Evolutionary conservation across 768 basidiomycete genomes (phyloP), one percentile per base, ranked within the genome.

Genomic region (Phylloporus sp.): DNA sequence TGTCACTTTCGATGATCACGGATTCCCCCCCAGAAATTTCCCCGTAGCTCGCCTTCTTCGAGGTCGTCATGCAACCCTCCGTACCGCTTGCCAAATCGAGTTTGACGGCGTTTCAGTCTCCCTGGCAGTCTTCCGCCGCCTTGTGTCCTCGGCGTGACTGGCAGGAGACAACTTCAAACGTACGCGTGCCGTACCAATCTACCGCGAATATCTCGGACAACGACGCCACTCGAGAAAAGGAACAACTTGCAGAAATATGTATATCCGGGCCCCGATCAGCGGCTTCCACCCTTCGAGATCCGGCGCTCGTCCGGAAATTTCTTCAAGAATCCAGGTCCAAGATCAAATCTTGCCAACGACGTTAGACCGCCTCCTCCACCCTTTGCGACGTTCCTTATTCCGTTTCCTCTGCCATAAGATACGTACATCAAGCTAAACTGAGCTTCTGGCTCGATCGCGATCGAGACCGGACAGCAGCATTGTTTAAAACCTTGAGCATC

Each of bases 231-330:
- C 48, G 9, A 53, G 40, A 53, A 43, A 55, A 51, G 36, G 28
- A 42, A 52, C 29, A 17, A 24, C 1, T 36, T 18, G 27, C 13
- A 40, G 33, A 44, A 28, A 42, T 46, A 33, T 18, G 15, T 36
- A 44, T n/a, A n/a, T n/a, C n/a, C n/a, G n/a, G n/a, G n/a, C 18
- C 35, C 56, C 55, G 55, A 56, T 58, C 55, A 56, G 29, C 46
- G 21, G 20, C 56, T 54, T 58, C 55, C 50, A 44, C 32, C 6
- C 50, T 42, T 48, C 46, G 21, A 58, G 56, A 58, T 58, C 55
- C 56, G 55, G 26, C 40, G 11, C n/a, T 4, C 13, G 36, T 33
- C 39, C 56, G 56, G 51, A 42, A 35, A 48, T 53, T 37, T n/a
- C n/a, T n/a, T 37, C 44, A 53, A 56, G 55, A 57, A 57, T 45